Conservation (phyloP, 768 basidiomycete species). For the Naganishia onofrii region DNA sequence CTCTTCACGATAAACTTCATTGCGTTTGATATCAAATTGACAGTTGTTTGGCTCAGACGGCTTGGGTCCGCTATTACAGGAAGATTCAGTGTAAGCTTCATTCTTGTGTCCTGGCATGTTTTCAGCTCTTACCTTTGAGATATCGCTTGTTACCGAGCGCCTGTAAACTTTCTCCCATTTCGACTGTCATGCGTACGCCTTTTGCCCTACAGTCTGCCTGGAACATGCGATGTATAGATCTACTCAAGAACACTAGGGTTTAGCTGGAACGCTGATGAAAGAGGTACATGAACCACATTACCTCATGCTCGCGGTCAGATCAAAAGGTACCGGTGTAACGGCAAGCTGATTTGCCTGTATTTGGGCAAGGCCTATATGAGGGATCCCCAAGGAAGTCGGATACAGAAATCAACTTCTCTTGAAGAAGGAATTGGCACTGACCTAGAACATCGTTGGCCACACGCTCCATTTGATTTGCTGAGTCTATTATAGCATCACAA, state of each 20-base stretch:
- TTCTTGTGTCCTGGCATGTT: neutral
- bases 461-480: conserved; percentile 29
- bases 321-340: conserved; percentile 27
- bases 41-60: conserved; percentile 26
- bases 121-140: neutral
- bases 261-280: neutral
- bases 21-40: conserved; percentile 30
- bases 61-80: conserved; percentile 26
- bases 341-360: conserved; percentile 32
- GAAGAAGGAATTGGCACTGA: neutral
- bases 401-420: neutral
- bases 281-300: neutral
- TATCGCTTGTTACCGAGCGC: neutral
- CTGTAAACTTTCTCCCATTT: conserved; percentile 17
- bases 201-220: conserved; percentile 28
- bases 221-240: conserved; percentile 32
- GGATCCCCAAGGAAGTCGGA: neutral
- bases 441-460: conserved; percentile 31
- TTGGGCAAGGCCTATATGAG: conserved; percentile 23
- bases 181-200: conserved; percentile 10
- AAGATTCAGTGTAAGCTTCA: neutral
- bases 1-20: conserved; percentile 24
- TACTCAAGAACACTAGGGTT: neutral
- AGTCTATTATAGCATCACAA: conserved; percentile 32
- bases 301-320: conserved; percentile 23